Base-by-base conservation (phyloP, 2,329 filamentous ascomycete species). In the Cercospora brassicicola region DNA sequence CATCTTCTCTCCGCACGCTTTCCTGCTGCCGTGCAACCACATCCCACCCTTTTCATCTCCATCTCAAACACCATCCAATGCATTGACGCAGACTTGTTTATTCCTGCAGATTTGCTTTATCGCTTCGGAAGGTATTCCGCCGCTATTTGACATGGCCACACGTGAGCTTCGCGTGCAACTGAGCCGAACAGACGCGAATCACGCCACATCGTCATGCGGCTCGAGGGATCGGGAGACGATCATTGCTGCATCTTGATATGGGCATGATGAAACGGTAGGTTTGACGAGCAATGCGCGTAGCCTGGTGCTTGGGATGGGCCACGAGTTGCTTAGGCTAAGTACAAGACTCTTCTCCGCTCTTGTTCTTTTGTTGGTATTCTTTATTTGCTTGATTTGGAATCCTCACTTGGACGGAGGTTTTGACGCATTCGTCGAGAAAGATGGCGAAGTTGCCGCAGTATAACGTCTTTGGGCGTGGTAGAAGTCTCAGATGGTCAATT, bases 391-490 rank as follows among this genome's bases (percentile, higher is more conserved):
- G 33, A 39, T 8, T 28, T 31, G 7, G 4, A 1, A 10, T 61
- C 11, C 31, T 51, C 42, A 13, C 11, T 30, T 11, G 48, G 5
- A 28, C 23, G 23, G 48, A 9, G 36, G 36, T 42, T n/a, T 42
- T n/a, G 36, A 42, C 6, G 15, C 36, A 15, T 42, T 55, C 11
- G 15, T 28, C 2, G 11, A 13, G 2, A 28, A 28, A 28, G 9
- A 64, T 60, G 53, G 60, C 59, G 61, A 67, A 64, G 4, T 67
- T 70, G 69, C 56, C 65, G 65, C 69, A 76, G 48, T 63, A 67
- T 36, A 76, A 77, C 26, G 36, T 74, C 28, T 79, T 77, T 48
- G 75, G 76, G 10, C 66, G 75, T 10, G 77, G 76, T 36, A 67
- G 69, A 33, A 67, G 64, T 26, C 70, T 78, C 15, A 74, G 74